Evolutionary conservation across 192 early-diverging fungal genomes (phyloP), one percentile per base, ranked within the genome.

Genomic region (Umbelopsis sp.): DNA sequence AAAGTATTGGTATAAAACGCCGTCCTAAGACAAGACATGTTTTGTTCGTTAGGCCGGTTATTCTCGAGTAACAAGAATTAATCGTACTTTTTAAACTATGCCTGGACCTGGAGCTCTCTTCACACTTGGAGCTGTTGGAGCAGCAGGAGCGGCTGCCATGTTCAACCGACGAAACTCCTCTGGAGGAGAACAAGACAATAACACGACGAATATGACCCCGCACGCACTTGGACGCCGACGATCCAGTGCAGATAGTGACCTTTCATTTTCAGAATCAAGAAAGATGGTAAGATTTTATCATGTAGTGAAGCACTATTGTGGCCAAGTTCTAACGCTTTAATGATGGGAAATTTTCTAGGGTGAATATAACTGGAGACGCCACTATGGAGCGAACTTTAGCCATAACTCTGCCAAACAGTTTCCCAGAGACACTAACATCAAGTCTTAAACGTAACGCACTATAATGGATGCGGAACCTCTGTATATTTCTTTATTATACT

Each of bases 61-160:
- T 6, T 1, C 14, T 31, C 24, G 2, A 56, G 3, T 31, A 8
- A 31, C 21, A 22, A 26, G 26, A 59, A n/a, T n/a, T n/a, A n/a
- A n/a, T n/a, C n/a, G n/a, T n/a, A n/a, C n/a, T n/a, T n/a, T n/a
- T 29, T 29, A 66, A 32, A 71, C 24, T 16, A 78, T 78, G 77
- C 77, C 77, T 47, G 72, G 77, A 65, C 72, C 72, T 32, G 77
- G 31, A 68, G 62, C 77, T 54, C 26, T 78, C 32, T 68, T 78
- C n/a, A 68, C 77, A 31, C 59, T 79, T 32, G 73, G 77, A 43
- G 77, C 77, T 65, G 73, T 79, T 17, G 77, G 77, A 24, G 73
- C 66, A 29, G 77, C 70, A 25, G 77, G 73, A 29, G 73, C 73
- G 5, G 70, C 73, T 6, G 70, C 51, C 29, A 70, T 70, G 53